Evolutionary conservation across 352 stramenopile species (phyloP), one percentile per base, ranked within the genome.

Genomic region (Phytophthora macrochlamydospora): DNA sequence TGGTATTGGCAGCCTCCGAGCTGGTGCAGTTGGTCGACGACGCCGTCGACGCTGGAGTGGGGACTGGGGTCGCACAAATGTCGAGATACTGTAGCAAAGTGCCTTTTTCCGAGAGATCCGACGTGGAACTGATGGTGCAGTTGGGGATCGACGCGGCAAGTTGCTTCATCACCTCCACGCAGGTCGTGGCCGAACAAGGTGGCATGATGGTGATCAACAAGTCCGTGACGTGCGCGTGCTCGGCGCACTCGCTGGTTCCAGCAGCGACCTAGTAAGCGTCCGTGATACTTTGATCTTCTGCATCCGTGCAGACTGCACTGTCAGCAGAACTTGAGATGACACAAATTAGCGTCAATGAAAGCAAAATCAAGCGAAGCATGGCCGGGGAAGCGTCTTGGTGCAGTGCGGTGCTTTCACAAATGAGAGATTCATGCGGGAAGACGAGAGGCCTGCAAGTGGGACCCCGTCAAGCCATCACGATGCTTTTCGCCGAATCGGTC

Each of bases 1-100:
- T 67, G 0, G 51, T 62, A 14, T 43, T 37, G 37, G 58, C 37
- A 6, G 63, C 46, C 29, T 71, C 13, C 0, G 29, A 7, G 28
- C 51, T 71, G 6, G 51, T 67, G 38, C 63, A 71, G 45, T 71
- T 71, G 11, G 57, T 67, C 13, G 51, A 46, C 18, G 63, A 71
- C 12, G 56, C 57, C 7, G 63, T 71, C 0, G 63, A 67, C 1
- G 56, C 56, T 8, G 62, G 62, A 13, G 62, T 65, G 2, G 63
- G 63, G 3, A 51, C 56, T 40, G 63, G 63, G 1, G 63, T 66
- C 28, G 51, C 51, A 33, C 63, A 71, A n/a, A 67, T 71, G 9
- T 61, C 43, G 37, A 71, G 35, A n/a, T 43, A 58, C 7, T 37
- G 35, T 7, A 62, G 51, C 18, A 24, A 14, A 67, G 45, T 14